phyloP scores from a whole-genome alignment of 257 asterid species.

The Anisodus acutangulus region DNA sequence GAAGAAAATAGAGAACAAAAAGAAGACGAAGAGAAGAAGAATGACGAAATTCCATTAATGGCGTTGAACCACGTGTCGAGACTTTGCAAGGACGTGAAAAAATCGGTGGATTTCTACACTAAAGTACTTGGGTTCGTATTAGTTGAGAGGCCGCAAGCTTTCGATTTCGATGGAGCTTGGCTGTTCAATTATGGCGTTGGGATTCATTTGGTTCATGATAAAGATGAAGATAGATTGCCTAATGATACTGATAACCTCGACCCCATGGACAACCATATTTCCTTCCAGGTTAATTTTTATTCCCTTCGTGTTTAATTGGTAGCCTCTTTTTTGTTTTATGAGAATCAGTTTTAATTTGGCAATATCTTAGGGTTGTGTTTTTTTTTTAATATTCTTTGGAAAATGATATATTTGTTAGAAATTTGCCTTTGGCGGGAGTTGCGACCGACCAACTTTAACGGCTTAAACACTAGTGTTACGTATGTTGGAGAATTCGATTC shows the following conservation, averaged over 20 bases:
- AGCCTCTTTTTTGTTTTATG: neutral
- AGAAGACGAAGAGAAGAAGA: neutral
- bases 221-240: slow-evolving; percentile 52
- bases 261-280: slow-evolving; percentile 76
- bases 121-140: slow-evolving; percentile 63
- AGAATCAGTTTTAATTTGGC: neutral
- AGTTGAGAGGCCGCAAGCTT: slow-evolving; percentile 62
- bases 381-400: no score
- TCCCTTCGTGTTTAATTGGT: neutral
- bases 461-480: no score
- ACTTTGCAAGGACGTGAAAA: slow-evolving; percentile 58
- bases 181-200: slow-evolving; percentile 83
- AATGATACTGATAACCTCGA: slow-evolving; percentile 49
- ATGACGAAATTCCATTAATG: slow-evolving; percentile 51
- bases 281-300: slow-evolving; percentile 58
- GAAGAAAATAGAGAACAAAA: slow-evolving; percentile 5
- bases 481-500: no score
- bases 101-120: slow-evolving; percentile 63
- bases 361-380: no score
- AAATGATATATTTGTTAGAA: no score
- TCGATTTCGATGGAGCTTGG: slow-evolving; percentile 82
- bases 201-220: slow-evolving; percentile 63
- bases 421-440: no score
- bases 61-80: slow-evolving; percentile 76
- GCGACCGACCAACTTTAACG: no score